Evolutionary conservation across 1,284 basidiomycete species (phyloP).

Genomic region (Trametes polyzona): DNA sequence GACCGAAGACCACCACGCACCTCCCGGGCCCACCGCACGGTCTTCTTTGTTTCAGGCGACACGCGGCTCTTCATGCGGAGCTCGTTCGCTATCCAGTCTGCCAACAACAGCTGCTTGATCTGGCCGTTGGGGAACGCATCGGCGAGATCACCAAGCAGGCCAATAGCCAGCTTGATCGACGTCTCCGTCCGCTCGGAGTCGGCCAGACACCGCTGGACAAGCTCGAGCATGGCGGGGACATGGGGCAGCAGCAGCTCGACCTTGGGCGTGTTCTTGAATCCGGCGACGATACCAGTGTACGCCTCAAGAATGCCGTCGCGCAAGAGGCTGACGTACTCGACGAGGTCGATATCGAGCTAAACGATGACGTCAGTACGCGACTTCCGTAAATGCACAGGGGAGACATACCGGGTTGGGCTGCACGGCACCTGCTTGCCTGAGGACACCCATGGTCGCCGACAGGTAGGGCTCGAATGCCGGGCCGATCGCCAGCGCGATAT

Average conservation of each 20-base stretch:
- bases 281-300: conserved; percentile 93
- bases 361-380: conserved; percentile 1
- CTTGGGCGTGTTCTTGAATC: conserved; percentile 84
- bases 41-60: conserved; percentile 75
- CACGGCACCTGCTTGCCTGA: conserved; percentile 88
- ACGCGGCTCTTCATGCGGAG: conserved; percentile 74
- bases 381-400: conserved; percentile 12
- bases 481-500: conserved; percentile 94
- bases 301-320: conserved; percentile 97
- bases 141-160: conserved; percentile 88
- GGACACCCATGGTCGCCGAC: conserved; percentile 88
- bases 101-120: conserved; percentile 79
- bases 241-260: conserved; percentile 74
- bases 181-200: conserved; percentile 88
- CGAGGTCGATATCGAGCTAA: conserved; percentile 85
- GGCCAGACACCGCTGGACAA: conserved; percentile 79
- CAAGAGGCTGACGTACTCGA: conserved; percentile 91
- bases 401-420: conserved; percentile 80
- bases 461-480: conserved; percentile 88
- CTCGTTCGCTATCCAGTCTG: conserved; percentile 83
- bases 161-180: conserved; percentile 58
- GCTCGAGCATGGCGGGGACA: conserved; percentile 77
- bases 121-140: conserved; percentile 83
- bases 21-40: conserved; percentile 83
- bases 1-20: conserved; percentile 44